Evolutionary conservation across 2,329 filamentous ascomycete species (phyloP).

Genomic region (Cucurbitaria berberidis): DNA sequence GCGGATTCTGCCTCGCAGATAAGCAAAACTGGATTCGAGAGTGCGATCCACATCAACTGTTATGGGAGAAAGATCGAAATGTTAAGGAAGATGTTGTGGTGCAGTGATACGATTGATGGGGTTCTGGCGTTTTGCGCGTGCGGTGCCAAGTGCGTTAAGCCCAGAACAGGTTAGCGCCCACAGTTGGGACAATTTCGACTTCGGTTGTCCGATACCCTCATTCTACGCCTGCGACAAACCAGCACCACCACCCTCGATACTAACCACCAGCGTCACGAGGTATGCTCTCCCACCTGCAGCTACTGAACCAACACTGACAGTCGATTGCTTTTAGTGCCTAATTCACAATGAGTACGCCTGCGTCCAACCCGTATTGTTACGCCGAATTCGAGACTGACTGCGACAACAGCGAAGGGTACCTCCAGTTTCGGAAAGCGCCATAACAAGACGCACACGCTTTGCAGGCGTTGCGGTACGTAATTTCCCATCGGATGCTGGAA

Average conservation of each 20-base stretch:
- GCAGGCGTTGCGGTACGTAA: slow-evolving; percentile 95
- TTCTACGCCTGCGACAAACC: slow-evolving; percentile 19
- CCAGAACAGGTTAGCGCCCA: slow-evolving; percentile 12
- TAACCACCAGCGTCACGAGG: slow-evolving; percentile 48
- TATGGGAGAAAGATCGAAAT: neutral
- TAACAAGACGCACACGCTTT: slow-evolving; percentile 98
- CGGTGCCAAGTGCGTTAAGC: slow-evolving; percentile 4
- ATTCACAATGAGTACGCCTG: slow-evolving; percentile 65
- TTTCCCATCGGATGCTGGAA: slow-evolving; percentile 13
- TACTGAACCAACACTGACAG: slow-evolving; percentile 28
- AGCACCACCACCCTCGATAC: slow-evolving; percentile 35
- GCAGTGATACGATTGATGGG: slow-evolving; percentile 4
- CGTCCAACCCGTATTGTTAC: slow-evolving; percentile 29
- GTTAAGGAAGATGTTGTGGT: neutral
- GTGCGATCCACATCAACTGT: neutral
- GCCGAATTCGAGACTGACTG: slow-evolving; percentile 53
- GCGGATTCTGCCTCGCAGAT: neutral
- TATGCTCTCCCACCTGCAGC: slow-evolving; percentile 24
- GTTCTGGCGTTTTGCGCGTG: neutral
- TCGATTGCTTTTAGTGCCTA: slow-evolving; percentile 47
- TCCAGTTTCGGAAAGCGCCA: slow-evolving; percentile 80
- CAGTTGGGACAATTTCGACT: slow-evolving; percentile 18
- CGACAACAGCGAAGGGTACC: slow-evolving; percentile 70
- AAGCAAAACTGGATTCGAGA: neutral
- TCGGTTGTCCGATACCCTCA: neutral